phyloP scores from a whole-genome alignment of 2,329 filamentous ascomycete species.

The Trichothecium sympodiale region DNA sequence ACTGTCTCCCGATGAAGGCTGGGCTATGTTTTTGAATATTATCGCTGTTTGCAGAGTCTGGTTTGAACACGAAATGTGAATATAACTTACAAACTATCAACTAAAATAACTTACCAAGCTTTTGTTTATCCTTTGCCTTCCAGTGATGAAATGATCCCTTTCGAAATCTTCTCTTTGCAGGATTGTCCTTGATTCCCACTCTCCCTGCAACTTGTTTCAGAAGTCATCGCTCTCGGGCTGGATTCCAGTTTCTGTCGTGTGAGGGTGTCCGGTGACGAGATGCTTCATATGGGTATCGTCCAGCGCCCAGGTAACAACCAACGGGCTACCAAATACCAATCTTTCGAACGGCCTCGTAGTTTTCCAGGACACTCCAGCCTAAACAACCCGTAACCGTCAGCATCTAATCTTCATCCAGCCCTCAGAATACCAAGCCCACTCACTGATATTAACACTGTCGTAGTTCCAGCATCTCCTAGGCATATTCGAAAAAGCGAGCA shows the following conservation, averaged over 20 bases:
- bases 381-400: slow-evolving; percentile 1
- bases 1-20: too few relatives aligned
- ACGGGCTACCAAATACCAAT: slow-evolving; percentile 80
- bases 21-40: too few relatives aligned
- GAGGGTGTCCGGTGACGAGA: slow-evolving; percentile 90
- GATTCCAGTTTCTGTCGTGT: slow-evolving; percentile 95
- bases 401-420: slow-evolving; percentile 26
- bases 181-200: too few relatives aligned
- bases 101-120: too few relatives aligned
- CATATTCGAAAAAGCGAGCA: slow-evolving; percentile 47
- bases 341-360: slow-evolving; percentile 98
- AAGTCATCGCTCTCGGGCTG: slow-evolving; percentile 93
- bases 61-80: too few relatives aligned
- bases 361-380: slow-evolving; percentile 91
- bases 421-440: slow-evolving; percentile 15
- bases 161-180: too few relatives aligned
- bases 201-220: too few relatives aligned
- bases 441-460: slow-evolving; percentile 93
- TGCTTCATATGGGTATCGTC: slow-evolving; percentile 98
- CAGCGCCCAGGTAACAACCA: slow-evolving; percentile 87
- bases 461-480: slow-evolving; percentile 99
- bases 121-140: too few relatives aligned
- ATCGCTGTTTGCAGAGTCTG: too few relatives aligned
- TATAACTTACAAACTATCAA: too few relatives aligned
- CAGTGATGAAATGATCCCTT: too few relatives aligned